Evolutionary conservation across 2,329 filamentous ascomycete genomes (phyloP).

Genomic region (Aspergillus calidoustus): DNA sequence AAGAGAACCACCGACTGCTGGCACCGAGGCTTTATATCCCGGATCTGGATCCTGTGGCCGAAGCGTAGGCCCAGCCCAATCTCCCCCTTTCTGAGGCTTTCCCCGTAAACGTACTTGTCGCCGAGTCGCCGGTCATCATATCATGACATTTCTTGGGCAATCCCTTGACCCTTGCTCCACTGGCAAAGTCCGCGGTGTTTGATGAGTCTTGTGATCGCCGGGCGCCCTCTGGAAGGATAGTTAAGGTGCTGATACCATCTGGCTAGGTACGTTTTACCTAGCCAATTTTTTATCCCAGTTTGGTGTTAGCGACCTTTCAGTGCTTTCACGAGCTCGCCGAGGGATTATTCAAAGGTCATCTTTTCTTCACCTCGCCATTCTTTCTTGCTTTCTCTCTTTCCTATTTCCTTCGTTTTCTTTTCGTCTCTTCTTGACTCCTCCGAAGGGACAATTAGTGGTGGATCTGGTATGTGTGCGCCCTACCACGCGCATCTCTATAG

Average conservation of each 20-base stretch:
- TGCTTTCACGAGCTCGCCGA: neutral
- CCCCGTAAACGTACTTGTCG: neutral
- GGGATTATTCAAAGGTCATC: neutral
- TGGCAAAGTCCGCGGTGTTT: conserved; percentile 16
- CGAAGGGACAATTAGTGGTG: neutral
- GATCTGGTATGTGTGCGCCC: neutral
- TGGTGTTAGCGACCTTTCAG: neutral
- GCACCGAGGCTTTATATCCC: conserved; percentile 12
- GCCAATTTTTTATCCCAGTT: neutral
- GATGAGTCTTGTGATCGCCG: conserved; percentile 14
- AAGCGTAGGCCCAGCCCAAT: neutral
- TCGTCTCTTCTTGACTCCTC: neutral
- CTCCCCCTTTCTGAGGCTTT: neutral
- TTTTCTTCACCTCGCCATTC: conserved; percentile 1
- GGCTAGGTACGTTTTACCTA: neutral
- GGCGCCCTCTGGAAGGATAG: conserved; percentile 10
- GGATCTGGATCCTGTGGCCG: neutral
- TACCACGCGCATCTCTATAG: neutral
- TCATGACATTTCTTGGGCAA: too few relatives aligned
- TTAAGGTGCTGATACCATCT: conserved; percentile 17
- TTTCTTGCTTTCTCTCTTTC: neutral
- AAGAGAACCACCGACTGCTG: too few relatives aligned
- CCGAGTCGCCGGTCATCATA: too few relatives aligned
- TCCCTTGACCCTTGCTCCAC: neutral
- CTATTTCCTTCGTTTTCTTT: neutral